Evolutionary conservation across 1,284 basidiomycete genomes (phyloP), one percentile per base, ranked within the genome.

Genomic region (Irpex sp.): DNA sequence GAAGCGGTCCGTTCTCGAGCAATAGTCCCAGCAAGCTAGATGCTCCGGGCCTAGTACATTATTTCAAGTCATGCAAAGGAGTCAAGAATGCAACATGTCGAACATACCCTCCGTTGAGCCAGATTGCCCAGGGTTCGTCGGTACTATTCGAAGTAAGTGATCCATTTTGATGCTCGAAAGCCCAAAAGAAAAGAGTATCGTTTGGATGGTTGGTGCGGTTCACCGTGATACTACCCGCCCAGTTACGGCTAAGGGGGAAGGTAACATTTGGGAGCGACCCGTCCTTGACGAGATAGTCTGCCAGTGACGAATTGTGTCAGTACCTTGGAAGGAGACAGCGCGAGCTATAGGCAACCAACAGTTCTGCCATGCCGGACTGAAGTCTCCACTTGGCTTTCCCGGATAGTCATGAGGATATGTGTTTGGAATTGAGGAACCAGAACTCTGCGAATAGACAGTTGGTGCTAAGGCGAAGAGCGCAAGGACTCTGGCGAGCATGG

Each of bases 141-240:
- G 75, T 60, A 35, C 66, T 68, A 21, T 67, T 58, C 5, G 73
- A 67, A 1, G 86, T 87, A 60, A 91, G 74, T 1, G 88, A 89
- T 2, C 87, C 88, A 5, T 77, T 71, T 47, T 63, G 37, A 1
- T 62, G 58, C 69, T 91, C 89, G 64, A 86, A 84, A 3, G 78
- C 89, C 79, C 83, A 83, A 73, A 91, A 91, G 75, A 90, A 91
- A 1, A 91, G 75, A 0, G 89, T 89, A 64, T 90, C 77, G 63
- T 90, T 89, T 0, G 85, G 85, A 71, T 89, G 88, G 15, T 79
- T 81, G 8, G 76, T 68, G 55, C 88, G 79, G 64, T 86, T 77
- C 1, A 90, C 87, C 8, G 83, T 81, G 58, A 90, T 79, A 63
- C 87, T 91, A 58, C 89, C 89, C 0, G 89, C 87, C 68, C 80